A percentile compares a stretch with the other conserved stretches of the same genome.
Evolutionary conservation across 768 basidiomycete species (phyloP).

Genomic region (Multifurca ochricompacta): DNA sequence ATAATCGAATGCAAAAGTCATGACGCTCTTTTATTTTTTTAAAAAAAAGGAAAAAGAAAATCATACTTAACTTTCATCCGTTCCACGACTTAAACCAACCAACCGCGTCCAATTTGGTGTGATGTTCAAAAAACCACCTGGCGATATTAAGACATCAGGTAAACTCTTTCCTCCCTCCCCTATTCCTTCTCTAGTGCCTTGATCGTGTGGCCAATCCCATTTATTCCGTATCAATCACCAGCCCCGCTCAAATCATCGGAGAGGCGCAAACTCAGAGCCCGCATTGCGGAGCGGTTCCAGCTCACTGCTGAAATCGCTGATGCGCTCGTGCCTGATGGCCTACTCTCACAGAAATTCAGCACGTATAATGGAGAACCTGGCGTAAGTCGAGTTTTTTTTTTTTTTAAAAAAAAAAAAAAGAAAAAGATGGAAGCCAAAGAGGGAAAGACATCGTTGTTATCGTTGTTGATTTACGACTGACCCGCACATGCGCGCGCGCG

Average conservation of each 20-base stretch:
- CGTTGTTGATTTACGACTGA: no score
- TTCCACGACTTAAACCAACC: not conserved
- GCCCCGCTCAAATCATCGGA: conserved; percentile 70
- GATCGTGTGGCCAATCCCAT: no score
- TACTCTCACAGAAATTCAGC: conserved; percentile 57
- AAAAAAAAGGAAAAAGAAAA: no score
- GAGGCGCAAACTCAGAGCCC: conserved; percentile 60
- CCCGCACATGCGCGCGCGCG: no score
- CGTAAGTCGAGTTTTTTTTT: no score
- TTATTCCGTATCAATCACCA: conserved; percentile 5
- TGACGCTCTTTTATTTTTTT: no score
- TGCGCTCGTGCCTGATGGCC: conserved; percentile 64
- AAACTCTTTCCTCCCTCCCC: not conserved
- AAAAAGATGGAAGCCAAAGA: no score
- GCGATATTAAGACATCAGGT: conserved; percentile 62
- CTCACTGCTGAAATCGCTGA: conserved; percentile 53
- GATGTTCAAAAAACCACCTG: conserved; percentile 78
- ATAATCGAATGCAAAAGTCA: no score
- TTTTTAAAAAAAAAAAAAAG: no score
- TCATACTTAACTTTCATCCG: no score
- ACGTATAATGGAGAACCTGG: conserved; percentile 60
- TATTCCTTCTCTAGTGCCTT: not conserved
- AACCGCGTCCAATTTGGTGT: not conserved
- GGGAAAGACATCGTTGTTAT: no score
- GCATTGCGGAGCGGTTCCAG: conserved; percentile 40